These are phyloP conservation scores for Phanerochaete carnosa DNA, from an alignment of 768 basidiomycete genomes.

Conservation along the genomic window DNA sequence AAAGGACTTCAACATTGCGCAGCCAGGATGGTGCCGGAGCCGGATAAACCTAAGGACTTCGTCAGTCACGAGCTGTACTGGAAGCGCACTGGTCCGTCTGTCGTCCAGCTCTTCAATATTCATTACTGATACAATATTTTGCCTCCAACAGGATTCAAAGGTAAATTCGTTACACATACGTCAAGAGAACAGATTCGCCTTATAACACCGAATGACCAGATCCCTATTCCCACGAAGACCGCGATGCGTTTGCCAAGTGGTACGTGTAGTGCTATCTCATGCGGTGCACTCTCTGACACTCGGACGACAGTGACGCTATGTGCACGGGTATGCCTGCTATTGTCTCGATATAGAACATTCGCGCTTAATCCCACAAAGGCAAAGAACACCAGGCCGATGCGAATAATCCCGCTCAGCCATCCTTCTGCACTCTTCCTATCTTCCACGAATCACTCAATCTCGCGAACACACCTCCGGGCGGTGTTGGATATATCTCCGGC, in stretches of 20 bases:
- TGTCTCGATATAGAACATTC: too few species aligned
- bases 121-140: neutral
- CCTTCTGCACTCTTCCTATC: conserved; percentile 50
- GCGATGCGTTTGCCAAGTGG: conserved; percentile 52
- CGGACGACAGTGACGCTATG: conserved; percentile 41
- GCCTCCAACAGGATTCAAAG: conserved; percentile 46
- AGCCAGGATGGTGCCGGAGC: conserved; percentile 41
- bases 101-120: too few species aligned
- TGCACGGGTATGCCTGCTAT: conserved; percentile 37
- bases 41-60: conserved; percentile 47
- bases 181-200: neutral
- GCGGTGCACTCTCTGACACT: neutral
- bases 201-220: conserved; percentile 29
- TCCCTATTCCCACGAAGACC: conserved; percentile 59
- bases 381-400: conserved; percentile 44
- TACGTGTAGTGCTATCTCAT: conserved; percentile 20
- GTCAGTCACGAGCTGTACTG: conserved; percentile 54
- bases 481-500: conserved; percentile 46
- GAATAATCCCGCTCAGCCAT: conserved; percentile 41
- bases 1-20: conserved; percentile 45
- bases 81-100: conserved; percentile 50
- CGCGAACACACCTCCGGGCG: conserved; percentile 22
- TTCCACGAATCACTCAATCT: conserved; percentile 42
- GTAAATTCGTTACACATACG: conserved; percentile 20
- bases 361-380: conserved; percentile 37